A percentile compares a stretch with the other conserved stretches of the same genome.
Conservation (phyloP, 495 filamentous ascomycete genomes). For the Penicillium bovifimosum region DNA sequence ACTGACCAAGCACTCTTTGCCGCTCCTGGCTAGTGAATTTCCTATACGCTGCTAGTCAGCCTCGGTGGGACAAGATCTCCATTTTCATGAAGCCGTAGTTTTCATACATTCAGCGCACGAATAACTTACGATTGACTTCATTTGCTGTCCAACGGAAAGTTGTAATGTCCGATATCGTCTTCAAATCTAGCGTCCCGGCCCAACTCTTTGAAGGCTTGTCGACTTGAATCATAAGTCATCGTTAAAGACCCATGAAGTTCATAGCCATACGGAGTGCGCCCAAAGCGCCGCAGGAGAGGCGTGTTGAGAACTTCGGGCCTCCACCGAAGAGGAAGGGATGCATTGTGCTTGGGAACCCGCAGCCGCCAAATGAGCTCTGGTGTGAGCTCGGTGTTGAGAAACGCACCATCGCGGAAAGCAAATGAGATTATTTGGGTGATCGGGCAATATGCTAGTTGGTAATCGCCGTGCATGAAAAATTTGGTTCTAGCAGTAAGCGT, state of each 20-base stretch:
- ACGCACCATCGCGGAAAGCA: slow-evolving; percentile 24
- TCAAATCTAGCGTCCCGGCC: slow-evolving; percentile 24
- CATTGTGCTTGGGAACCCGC: slow-evolving; percentile 20
- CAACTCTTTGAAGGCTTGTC: slow-evolving; percentile 12
- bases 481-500: slow-evolving; percentile 21
- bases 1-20: slow-evolving; percentile 28
- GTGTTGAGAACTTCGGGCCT: slow-evolving; percentile 24
- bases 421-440: slow-evolving; percentile 28
- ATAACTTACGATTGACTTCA: slow-evolving; percentile 24
- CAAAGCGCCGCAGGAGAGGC: slow-evolving; percentile 21
- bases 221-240: slow-evolving; percentile 22
- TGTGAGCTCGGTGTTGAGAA: slow-evolving; percentile 24
- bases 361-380: slow-evolving; percentile 27
- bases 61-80: neutral
- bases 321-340: slow-evolving; percentile 20
- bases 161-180: slow-evolving; percentile 31
- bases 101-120: no score
- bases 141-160: slow-evolving; percentile 28
- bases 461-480: slow-evolving; percentile 31
- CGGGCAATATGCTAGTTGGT: slow-evolving; percentile 28
- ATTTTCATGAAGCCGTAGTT: no score
- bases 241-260: slow-evolving; percentile 19
- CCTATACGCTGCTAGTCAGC: neutral
- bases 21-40: slow-evolving; percentile 28
- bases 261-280: slow-evolving; percentile 19